Evolutionary conservation across 106 monocot genomes (phyloP), one percentile per base, ranked within the genome.

Genomic region (Dioscorea zingiberensis): DNA sequence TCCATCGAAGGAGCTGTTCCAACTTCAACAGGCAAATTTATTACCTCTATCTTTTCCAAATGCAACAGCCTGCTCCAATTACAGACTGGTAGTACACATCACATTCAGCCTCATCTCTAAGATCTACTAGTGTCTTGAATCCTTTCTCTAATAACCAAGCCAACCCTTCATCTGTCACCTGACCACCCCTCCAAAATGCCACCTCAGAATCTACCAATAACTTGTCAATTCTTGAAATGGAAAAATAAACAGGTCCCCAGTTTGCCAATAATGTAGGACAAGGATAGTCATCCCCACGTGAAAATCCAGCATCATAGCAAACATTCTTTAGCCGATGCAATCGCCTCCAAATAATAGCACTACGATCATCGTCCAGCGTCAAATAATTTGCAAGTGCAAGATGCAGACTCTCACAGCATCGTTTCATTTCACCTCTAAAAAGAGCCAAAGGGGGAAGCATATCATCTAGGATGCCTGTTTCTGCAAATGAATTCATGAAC

Each of bases 111-210:
- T 93, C 93, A 44, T 84, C 83, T 53, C 87, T 87, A 48, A 99
- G 82, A 87, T 99, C 93, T 45, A 99, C 93, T 38, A 93, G 82
- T 63, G 93, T 99, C 77, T 87, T 99, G 61, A 82, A 93, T 29
- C 82, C 89, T 24, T 81, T 85, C 21, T 87, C 73, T 59, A 99
- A 25, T 58, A 99, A 62, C 98, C 98, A 99, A 1, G 60, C 27
- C 67, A 89, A 74, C 57, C 93, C 98, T 74, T 93, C 98, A 78
- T 78, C 85, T 16, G 94, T 95, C 32, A 91, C 87, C 67, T 95
- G 94, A 18, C 91, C 94, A 76, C 94, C 98, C 56, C 86, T 89
- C 98, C 98, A 99, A 73, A 99, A 99, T 71, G 84, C 86, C n/a
- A 89, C 82, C 56, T 87, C 93, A 71, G 38, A 48, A 80, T 94